These are phyloP conservation scores for Pythium grandisporangium DNA, from an alignment of 352 stramenopile species.

Conservation along the genomic window DNA sequence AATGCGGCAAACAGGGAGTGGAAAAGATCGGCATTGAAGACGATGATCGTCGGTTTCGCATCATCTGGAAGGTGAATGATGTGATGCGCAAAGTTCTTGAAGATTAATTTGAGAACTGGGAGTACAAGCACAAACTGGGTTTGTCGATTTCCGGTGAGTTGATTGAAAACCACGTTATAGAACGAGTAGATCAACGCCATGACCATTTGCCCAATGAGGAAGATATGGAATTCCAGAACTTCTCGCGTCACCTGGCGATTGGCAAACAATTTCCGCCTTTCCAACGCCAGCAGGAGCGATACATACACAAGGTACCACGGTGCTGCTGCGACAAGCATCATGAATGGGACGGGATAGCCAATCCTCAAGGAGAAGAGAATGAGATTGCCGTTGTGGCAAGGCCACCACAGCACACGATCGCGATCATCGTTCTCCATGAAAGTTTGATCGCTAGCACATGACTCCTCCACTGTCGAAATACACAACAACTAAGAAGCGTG, in stretches of 20 bases:
- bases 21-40: slow-evolving; percentile 1
- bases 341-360: neutral
- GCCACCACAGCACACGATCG: neutral
- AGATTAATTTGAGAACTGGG: neutral
- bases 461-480: no score
- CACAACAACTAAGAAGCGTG: no score
- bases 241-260: no score
- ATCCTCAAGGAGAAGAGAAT: neutral
- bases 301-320: no score
- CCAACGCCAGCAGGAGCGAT: no score
- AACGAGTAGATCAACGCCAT: neutral
- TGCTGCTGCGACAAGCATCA: neutral
- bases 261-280: no score
- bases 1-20: neutral
- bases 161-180: neutral
- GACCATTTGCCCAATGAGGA: neutral
- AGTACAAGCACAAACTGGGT: neutral
- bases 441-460: no score
- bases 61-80: neutral
- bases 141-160: neutral
- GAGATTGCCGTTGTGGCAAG: neutral
- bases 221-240: no score
- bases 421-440: no score
- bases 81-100: neutral
- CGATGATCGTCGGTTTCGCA: neutral